phyloP scores from a whole-genome alignment of 1,139 yeast species.

The Dujonia santamariae region DNA sequence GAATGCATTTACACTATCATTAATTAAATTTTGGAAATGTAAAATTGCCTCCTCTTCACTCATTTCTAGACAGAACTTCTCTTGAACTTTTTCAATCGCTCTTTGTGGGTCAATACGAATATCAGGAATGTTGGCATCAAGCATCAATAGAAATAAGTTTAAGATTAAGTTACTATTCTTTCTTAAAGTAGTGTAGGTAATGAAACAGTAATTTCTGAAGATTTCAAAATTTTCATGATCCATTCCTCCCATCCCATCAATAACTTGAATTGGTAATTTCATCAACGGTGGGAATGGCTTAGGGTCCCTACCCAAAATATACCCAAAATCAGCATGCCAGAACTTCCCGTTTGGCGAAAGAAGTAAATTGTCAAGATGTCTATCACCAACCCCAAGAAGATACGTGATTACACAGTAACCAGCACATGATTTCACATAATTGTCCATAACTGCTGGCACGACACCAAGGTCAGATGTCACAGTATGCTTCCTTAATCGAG shows the following conservation, averaged over 20 bases:
- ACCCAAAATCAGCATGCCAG: constrained; percentile 98
- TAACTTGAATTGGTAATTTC: constrained; percentile 95
- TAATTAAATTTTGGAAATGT: constrained; percentile 90
- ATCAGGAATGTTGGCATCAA: constrained; percentile 89
- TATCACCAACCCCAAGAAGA: constrained; percentile 91
- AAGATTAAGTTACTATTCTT: constrained; percentile 87
- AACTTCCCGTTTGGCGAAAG: constrained; percentile 75
- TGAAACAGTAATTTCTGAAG: constrained; percentile 90
- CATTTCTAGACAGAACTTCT: constrained; percentile 89
- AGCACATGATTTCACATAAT: constrained; percentile 92
- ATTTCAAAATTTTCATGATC: constrained; percentile 79
- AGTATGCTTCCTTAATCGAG: constrained; percentile 12
- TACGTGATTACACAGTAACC: constrained; percentile 98
- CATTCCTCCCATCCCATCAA: constrained; percentile 97
- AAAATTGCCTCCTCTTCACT: constrained; percentile 93
- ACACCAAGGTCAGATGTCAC: constrained; percentile 67
- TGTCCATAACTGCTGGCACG: constrained; percentile 78
- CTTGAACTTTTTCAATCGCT: constrained; percentile 86
- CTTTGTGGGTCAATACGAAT: constrained; percentile 72
- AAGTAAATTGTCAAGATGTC: constrained; percentile 88
- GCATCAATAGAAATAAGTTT: constrained; percentile 90
- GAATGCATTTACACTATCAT: constrained; percentile 90
- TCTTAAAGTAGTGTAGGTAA: constrained; percentile 85
- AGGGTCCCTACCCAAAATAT: constrained; percentile 93
- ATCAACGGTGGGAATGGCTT: constrained; percentile 98